A percentile compares a stretch with the other conserved stretches of the same genome.
Evolutionary conservation across 2,329 filamentous ascomycete genomes (phyloP).

Genomic region (Colletotrichum tropicale): DNA sequence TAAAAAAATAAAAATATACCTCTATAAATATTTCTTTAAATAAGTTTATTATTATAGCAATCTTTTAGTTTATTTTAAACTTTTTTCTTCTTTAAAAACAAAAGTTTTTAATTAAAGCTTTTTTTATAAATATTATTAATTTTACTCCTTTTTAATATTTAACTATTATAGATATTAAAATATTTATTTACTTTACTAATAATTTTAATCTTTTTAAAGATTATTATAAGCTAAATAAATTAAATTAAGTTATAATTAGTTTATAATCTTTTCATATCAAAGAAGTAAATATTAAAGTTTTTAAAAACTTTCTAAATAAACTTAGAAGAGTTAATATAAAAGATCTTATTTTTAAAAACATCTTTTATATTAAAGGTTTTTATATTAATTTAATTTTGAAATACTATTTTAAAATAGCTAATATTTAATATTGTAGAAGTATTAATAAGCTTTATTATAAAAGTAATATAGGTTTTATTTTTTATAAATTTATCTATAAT

Average conservation of each 20-base stretch:
- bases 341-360: rapidly evolving
- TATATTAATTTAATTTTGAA: too few relatives aligned
- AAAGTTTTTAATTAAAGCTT: neutral
- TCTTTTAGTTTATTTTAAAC: neutral
- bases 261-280: neutral
- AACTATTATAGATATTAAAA: neutral
- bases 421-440: too few relatives aligned
- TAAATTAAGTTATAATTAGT: neutral
- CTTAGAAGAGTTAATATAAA: rapidly evolving
- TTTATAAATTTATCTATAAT: too few relatives aligned
- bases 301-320: neutral
- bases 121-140: neutral
- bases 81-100: neutral
- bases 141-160: neutral
- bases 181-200: neutral
- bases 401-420: too few relatives aligned
- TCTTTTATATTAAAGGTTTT: too few relatives aligned
- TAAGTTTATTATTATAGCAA: neutral
- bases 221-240: neutral
- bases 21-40: neutral
- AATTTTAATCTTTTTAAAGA: neutral
- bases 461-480: too few relatives aligned
- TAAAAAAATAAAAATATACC: rapidly evolving
- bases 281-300: neutral
- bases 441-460: too few relatives aligned